Percentiles rank a stretch among this genome's conserved stretches.
Conservation (phyloP, 352 stramenopile species). For the Lagenidium sp. region DNA sequence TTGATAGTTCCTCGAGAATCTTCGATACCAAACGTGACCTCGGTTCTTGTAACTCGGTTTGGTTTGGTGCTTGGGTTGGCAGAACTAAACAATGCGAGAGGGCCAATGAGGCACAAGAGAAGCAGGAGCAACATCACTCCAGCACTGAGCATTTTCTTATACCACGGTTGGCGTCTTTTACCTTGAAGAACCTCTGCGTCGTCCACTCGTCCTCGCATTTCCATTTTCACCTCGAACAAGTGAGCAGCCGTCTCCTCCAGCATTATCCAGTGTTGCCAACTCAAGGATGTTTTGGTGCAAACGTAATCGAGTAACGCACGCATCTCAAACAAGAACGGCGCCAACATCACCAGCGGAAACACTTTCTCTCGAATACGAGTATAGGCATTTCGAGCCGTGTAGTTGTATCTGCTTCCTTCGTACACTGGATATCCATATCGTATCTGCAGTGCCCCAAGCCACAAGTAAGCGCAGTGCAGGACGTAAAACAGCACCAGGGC, state of each 20-base stretch:
- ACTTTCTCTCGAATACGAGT: conserved; percentile 44
- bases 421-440: conserved; percentile 84
- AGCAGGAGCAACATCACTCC: conserved; percentile 76
- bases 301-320: conserved; percentile 79
- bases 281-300: conserved; percentile 79
- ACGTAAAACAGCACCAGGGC: conserved; percentile 74
- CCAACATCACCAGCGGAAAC: conserved; percentile 70
- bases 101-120: conserved; percentile 65
- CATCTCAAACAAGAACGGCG: conserved; percentile 86
- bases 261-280: conserved; percentile 72
- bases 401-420: conserved; percentile 75
- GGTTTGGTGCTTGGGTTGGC: conserved; percentile 73
- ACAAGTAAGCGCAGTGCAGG: conserved; percentile 72
- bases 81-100: conserved; percentile 78
- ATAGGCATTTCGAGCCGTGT: conserved; percentile 35
- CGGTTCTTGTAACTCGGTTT: conserved; percentile 56
- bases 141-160: conserved; percentile 53
- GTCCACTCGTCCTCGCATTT: conserved; percentile 62
- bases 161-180: conserved; percentile 64
- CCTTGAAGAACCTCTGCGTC: conserved; percentile 68
- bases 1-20: conserved; percentile 71
- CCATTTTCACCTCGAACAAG: conserved; percentile 66
- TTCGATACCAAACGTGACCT: conserved; percentile 62
- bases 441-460: conserved; percentile 68
- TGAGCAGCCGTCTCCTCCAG: conserved; percentile 80